phyloP scores from a whole-genome alignment of 371 early-diverging fungal species.

The Mucor irregularis region DNA sequence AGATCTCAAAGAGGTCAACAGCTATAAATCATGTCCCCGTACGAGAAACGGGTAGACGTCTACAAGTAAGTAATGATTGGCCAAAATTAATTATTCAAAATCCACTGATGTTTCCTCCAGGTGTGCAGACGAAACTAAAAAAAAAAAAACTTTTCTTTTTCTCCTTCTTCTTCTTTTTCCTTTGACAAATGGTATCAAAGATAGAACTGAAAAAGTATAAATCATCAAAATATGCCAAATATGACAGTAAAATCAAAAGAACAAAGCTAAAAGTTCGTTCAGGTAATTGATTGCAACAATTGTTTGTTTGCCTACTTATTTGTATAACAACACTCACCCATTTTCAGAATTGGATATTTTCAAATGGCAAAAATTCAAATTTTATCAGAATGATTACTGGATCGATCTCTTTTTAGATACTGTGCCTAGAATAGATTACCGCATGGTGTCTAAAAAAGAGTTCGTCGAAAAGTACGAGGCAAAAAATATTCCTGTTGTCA shows the following conservation, averaged over 20 bases:
- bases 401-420: slow-evolving; percentile 49
- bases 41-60: too few relatives aligned
- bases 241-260: slow-evolving; percentile 47
- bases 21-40: too few relatives aligned
- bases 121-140: too few relatives aligned
- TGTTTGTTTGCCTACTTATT: not conserved
- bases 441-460: slow-evolving; percentile 49
- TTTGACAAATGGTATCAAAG: slow-evolving; percentile 10
- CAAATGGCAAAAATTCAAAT: slow-evolving; percentile 58
- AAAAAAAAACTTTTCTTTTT: not conserved
- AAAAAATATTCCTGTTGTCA: slow-evolving; percentile 63
- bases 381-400: slow-evolving; percentile 49
- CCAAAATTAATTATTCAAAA: too few relatives aligned
- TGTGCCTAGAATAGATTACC: slow-evolving; percentile 50
- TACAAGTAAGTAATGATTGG: too few relatives aligned
- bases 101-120: too few relatives aligned
- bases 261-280: slow-evolving; percentile 53
- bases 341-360: slow-evolving; percentile 55
- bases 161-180: not conserved
- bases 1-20: too few relatives aligned
- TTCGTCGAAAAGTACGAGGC: slow-evolving; percentile 64
- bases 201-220: slow-evolving; percentile 17
- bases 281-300: slow-evolving; percentile 29
- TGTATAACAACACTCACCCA: not conserved
- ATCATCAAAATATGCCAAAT: slow-evolving; percentile 17